Evolutionary conservation across 1,139 yeast genomes (phyloP).

Genomic region (Magnusiomyces tetraspermus): DNA sequence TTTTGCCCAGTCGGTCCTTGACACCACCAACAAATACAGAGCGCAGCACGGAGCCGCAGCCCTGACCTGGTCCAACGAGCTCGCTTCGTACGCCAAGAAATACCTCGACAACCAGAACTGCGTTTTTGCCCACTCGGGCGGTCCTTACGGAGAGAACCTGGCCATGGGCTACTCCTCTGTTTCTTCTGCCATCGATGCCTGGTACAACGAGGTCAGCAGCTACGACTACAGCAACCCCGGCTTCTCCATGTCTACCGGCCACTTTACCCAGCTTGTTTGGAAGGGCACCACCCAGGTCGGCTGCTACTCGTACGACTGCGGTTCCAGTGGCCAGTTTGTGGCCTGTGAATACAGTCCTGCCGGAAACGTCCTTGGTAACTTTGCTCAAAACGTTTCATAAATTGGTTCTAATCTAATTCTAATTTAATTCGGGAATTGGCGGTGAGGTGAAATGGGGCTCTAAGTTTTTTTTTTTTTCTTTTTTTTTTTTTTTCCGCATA

Average conservation of each 20-base stretch:
- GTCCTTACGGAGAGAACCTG: constrained; percentile 77
- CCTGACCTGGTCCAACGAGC: constrained; percentile 55
- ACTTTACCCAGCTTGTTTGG: constrained; percentile 87
- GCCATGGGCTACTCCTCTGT: constrained; percentile 57
- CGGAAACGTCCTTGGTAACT: constrained; percentile 37
- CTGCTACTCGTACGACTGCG: constrained; percentile 48
- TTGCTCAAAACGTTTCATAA: constrained; percentile 44
- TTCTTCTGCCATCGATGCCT: constrained; percentile 62
- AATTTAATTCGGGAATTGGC: no score
- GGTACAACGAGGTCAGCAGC: constrained; percentile 57
- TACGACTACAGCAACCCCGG: constrained; percentile 47
- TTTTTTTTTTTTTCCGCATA: no score
- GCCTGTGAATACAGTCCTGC: constrained; percentile 36
- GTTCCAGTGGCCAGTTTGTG: constrained; percentile 27
- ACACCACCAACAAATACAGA: constrained; percentile 61
- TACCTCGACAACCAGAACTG: constrained; percentile 58
- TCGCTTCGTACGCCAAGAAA: constrained; percentile 58
- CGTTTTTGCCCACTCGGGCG: constrained; percentile 68
- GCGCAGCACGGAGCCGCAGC: constrained; percentile 52
- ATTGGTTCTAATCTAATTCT: no score
- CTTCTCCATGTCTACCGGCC: constrained; percentile 43
- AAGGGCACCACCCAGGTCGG: constrained; percentile 58
- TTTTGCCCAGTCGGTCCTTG: constrained; percentile 32
- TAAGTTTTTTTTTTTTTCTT: no score
- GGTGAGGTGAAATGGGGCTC: no score